A percentile compares a stretch with the other conserved stretches of the same genome.
Evolutionary conservation across 208 protist genomes (phyloP).

Genomic region (Crithidia expoeki): DNA sequence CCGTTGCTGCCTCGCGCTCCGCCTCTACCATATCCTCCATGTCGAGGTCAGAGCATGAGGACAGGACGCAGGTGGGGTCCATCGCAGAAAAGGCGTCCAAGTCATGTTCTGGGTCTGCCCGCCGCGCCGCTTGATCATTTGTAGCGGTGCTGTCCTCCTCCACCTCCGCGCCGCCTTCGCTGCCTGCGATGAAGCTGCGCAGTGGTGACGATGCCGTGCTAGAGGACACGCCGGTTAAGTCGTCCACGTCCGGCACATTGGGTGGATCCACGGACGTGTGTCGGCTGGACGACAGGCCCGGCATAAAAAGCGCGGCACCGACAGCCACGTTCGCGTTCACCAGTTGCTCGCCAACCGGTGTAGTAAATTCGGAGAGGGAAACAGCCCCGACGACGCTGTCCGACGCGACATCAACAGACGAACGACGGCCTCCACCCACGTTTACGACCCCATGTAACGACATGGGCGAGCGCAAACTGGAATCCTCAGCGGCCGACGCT

Average conservation of each 20-base stretch:
- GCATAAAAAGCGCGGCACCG: neutral
- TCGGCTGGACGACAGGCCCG: neutral
- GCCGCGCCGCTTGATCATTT: neutral
- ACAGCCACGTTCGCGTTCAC: neutral
- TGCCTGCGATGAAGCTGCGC: neutral
- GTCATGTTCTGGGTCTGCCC: slow-evolving; percentile 15
- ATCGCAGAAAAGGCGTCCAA: slow-evolving; percentile 16
- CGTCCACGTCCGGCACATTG: neutral
- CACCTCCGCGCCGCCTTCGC: neutral
- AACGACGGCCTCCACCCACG: slow-evolving; percentile 5
- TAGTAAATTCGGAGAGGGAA: slow-evolving; percentile 19
- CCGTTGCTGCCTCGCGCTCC: neutral
- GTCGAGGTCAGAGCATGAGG: slow-evolving; percentile 5
- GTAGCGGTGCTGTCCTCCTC: neutral
- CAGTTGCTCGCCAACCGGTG: neutral
- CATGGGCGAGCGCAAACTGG: slow-evolving; percentile 4
- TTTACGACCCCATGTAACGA: neutral
- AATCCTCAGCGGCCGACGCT: neutral
- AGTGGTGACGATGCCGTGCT: slow-evolving; percentile 19
- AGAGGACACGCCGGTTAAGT: slow-evolving; percentile 26
- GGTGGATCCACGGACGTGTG: neutral
- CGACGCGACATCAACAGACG: slow-evolving; percentile 10
- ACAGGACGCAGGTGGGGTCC: slow-evolving; percentile 26
- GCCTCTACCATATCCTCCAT: slow-evolving; percentile 11
- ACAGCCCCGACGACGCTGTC: slow-evolving; percentile 17